Conservation (phyloP, 2,329 filamentous ascomycete genomes). For the Colletotrichum caudatum region DNA sequence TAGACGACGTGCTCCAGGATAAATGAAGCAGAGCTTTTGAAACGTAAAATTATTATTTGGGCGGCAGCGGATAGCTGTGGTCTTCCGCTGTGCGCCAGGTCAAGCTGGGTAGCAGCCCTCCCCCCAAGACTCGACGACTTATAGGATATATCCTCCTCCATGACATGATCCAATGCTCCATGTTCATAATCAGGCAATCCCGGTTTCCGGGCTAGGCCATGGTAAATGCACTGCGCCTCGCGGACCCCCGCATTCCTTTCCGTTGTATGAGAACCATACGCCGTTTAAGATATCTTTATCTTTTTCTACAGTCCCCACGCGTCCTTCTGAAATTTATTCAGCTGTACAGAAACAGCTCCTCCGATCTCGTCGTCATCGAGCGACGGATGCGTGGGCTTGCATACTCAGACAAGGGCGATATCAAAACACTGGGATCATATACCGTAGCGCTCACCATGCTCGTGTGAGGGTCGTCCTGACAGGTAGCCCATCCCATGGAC, state of each 20-base stretch:
- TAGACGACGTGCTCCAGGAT: too few relatives aligned
- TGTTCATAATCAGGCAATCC: background rate
- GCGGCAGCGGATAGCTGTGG: background rate
- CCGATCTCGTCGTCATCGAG: conserved; percentile 56
- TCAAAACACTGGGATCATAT: conserved; percentile 43
- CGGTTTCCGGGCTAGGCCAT: background rate
- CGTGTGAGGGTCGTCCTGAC: conserved; percentile 29
- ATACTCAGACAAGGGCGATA: conserved; percentile 55
- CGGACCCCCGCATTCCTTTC: background rate
- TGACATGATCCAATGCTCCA: conserved; percentile 11
- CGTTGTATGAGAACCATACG: conserved; percentile 13
- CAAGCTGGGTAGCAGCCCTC: background rate
- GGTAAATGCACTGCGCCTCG: background rate
- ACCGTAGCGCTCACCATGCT: conserved; percentile 34
- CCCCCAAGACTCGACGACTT: conserved; percentile 1
- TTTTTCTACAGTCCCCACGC: background rate
- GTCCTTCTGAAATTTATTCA: background rate
- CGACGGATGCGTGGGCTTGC: conserved; percentile 48
- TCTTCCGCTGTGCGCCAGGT: background rate
- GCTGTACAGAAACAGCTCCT: conserved; percentile 53
- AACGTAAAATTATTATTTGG: conserved; percentile 17
- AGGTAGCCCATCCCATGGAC: conserved; percentile 48
- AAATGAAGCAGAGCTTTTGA: background rate
- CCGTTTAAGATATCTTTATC: background rate
- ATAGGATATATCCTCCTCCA: conserved; percentile 39